Percentiles rank a stretch among this genome's conserved stretches.
phyloP scores from a whole-genome alignment of 257 asterid genomes.

The Nicotiana otophora region DNA sequence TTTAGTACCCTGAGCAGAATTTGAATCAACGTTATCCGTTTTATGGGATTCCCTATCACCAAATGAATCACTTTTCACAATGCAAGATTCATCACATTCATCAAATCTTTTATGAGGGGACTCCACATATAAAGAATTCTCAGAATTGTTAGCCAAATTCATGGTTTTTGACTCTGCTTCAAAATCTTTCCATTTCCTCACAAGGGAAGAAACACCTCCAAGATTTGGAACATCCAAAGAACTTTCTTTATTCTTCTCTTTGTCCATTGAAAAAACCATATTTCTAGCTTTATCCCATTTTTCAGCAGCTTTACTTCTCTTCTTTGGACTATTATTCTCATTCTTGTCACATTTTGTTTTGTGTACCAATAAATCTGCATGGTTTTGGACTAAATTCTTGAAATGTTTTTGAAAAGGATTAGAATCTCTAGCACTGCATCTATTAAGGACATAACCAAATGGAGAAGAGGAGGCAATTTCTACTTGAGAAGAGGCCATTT shows the following conservation, averaged over 20 bases:
- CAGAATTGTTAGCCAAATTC: not conserved
- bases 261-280: not conserved
- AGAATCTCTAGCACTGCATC: constrained; percentile 13
- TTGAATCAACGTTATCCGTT: constrained; percentile 6
- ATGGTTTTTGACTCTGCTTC: constrained; percentile 39
- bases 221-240: constrained; percentile 19
- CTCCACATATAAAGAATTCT: constrained; percentile 1
- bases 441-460: constrained; percentile 17
- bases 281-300: constrained; percentile 39
- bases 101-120: constrained; percentile 8
- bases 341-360: constrained; percentile 28
- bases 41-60: constrained; percentile 60
- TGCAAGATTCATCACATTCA: constrained; percentile 5
- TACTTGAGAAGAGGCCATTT: constrained; percentile 41
- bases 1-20: not conserved
- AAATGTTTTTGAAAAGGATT: constrained; percentile 23
- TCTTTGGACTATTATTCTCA: constrained; percentile 2
- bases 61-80: constrained; percentile 14
- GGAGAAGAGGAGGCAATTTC: constrained; percentile 29
- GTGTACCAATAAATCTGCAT: constrained; percentile 65
- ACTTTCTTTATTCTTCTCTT: constrained; percentile 22
- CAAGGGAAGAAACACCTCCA: constrained; percentile 71
- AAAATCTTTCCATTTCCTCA: constrained; percentile 63
- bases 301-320: constrained; percentile 4
- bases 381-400: constrained; percentile 35